These are phyloP conservation scores for Trichoderma pleuroti DNA, from an alignment of 2,329 filamentous ascomycete genomes.

Conservation along the genomic window DNA sequence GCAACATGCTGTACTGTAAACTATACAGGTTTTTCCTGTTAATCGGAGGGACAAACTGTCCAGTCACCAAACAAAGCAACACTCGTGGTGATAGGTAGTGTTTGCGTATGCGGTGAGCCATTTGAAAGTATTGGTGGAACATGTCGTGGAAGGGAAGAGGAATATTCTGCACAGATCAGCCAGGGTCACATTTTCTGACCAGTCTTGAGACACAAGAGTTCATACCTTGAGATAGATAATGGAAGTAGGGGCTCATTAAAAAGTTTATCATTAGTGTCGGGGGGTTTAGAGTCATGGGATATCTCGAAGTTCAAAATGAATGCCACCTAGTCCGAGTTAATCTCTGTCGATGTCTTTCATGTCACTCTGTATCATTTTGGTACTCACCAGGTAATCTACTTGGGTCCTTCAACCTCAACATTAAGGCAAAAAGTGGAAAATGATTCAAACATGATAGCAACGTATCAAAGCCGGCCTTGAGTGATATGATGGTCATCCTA, in stretches of 20 bases:
- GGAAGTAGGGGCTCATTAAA: conserved; percentile 61
- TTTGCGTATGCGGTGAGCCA: conserved; percentile 85
- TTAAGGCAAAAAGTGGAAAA: conserved; percentile 93
- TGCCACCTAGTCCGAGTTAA: conserved; percentile 46
- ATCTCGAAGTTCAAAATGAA: conserved; percentile 86
- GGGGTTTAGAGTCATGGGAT: conserved; percentile 51
- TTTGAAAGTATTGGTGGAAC: conserved; percentile 96
- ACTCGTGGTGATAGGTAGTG: conserved; percentile 92
- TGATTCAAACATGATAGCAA: conserved; percentile 92
- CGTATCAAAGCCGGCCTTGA: conserved; percentile 90
- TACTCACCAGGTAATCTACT: conserved; percentile 72
- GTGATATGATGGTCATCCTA: conserved; percentile 87
- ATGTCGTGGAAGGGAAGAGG: conserved; percentile 88
- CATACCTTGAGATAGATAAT: conserved; percentile 81
- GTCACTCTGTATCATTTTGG: neutral
- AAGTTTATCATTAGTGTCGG: conserved; percentile 37
- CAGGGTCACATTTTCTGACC: too few relatives aligned
- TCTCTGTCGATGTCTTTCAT: neutral
- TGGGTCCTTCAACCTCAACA: conserved; percentile 93
- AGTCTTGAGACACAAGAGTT: neutral
- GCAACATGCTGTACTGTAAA: conserved; percentile 96
- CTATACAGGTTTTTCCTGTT: conserved; percentile 93
- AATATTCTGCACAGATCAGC: conserved; percentile 59
- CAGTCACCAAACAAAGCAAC: conserved; percentile 80
- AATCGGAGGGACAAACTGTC: conserved; percentile 90